Base-by-base conservation (phyloP, 345 rosid genomes). In the Garcia nutans region DNA sequence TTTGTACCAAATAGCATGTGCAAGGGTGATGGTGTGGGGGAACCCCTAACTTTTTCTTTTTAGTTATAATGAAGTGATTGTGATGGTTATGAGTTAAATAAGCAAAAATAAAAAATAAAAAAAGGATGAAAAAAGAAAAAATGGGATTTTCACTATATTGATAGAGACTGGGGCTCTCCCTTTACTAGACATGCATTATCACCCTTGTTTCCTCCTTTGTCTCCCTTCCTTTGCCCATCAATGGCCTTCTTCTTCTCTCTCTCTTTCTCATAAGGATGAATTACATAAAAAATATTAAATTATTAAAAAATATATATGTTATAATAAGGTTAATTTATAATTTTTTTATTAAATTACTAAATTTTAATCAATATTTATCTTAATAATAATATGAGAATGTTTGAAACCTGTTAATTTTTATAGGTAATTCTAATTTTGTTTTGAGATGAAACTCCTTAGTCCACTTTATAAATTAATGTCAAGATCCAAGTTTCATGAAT, bases 181-280 rank as follows among this genome's bases (percentile, higher is more conserved):
- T 88, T 90, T 90, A 72, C 31, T 62, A 75, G 90, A 86, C 91
- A 91, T 73, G 59, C 84, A 91, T 91, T 87, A 89, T 90, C 85
- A 79, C 80, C 76, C 78, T 71, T 83, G 85, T 72, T 82, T 84
- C 87, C 84, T 90, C 89, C 71, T 73, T 84, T 88, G 94, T 90
- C 84, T 75, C 89, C 45, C 78, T 77, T 75, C 41, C 47, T 52
- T 24, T 8, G 37, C 20, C 37, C 82, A 82, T 50, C 65, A 58
- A 41, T 57, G 75, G 78, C 47, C 80, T 3, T 3, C 3, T 37
- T 33, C 37, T 33, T n/a, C 63, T 56, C 77, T 9, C 66, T 37
- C 58, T 41, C 15, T 17, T 15, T 52, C 10, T 45, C 12, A 47
- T 42, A 7, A 6, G 20, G 52, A 1, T n/a, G 42, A 50, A 49